Evolutionary conservation across 495 filamentous ascomycete genomes (phyloP), one percentile per base, ranked within the genome.

Genomic region (Penicillium lividum): DNA sequence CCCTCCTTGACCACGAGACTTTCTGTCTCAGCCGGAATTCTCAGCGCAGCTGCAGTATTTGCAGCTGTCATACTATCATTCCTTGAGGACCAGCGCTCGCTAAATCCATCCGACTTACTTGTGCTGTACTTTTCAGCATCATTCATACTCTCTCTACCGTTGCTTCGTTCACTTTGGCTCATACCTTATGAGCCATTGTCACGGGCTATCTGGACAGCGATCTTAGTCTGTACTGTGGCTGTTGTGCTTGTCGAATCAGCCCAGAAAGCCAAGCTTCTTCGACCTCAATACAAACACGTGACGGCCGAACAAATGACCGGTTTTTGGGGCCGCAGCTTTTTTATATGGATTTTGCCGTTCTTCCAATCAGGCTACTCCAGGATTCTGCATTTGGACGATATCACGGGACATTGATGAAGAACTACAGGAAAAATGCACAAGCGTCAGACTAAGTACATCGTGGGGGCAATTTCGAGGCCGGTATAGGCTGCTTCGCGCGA

Each of bases 161-260:
- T 36, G 13, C 36, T 53, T 16, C 51, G 51, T 18, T 42, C 51
- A 8, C 11, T 53, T 15, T 53, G 51, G 51, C 36, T 53, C 4
- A 53, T 53, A 3, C 18, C 25, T 2, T 45, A 16, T 6, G 43
- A 45, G 25, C 16, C 16, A 6, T 25, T 5, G 2, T 45, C 16
- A 7, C 43, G 43, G 43, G 5, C 43, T 7, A 5, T 45, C 4
- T 45, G 43, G 43, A 45, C 43, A 7, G 43, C 7, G 1, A 45
- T 45, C 1, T 45, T 45, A 16, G 27, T 9, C 1, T 45, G 25
- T 2, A 45, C 18, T 8, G 9, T 15, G 8, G 6, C 27, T 8
- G 43, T 6, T 25, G 43, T 4, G 2, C 15, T 45, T 25, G 43
- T 18, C 25, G 43, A 45, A 18, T 45, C 43, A 45, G 18, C 11